Conservation (phyloP, 2,329 filamentous ascomycete genomes). For the Penicillium frequentans region DNA sequence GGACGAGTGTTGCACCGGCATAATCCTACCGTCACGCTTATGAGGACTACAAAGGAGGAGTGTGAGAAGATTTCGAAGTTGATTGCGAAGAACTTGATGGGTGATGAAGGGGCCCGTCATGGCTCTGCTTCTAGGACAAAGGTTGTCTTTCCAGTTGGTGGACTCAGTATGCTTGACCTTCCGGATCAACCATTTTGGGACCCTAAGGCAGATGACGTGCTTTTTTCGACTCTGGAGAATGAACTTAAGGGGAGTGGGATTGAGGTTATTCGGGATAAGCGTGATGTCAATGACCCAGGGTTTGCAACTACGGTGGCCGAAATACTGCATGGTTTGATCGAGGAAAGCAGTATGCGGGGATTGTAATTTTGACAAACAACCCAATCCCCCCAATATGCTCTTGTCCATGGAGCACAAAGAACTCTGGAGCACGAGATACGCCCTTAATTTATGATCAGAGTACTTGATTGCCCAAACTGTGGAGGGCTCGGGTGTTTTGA, state of each 20-base stretch:
- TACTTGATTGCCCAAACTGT: neutral
- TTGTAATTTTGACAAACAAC: conserved; percentile 32
- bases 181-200: conserved; percentile 57
- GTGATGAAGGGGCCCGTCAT: conserved; percentile 25
- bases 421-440: too few species aligned
- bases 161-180: conserved; percentile 62
- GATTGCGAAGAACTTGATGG: conserved; percentile 55
- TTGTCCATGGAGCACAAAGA: too few species aligned
- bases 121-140: conserved; percentile 40
- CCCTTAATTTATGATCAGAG: too few species aligned
- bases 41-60: conserved; percentile 63
- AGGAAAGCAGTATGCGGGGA: conserved; percentile 13
- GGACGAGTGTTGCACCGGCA: conserved; percentile 57
- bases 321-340: conserved; percentile 21
- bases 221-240: conserved; percentile 50
- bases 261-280: conserved; percentile 48
- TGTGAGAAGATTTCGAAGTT: conserved; percentile 55
- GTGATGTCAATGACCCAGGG: conserved; percentile 30
- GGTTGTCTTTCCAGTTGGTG: conserved; percentile 61
- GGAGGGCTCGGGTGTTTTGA: too few species aligned
- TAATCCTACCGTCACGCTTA: conserved; percentile 65
- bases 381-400: too few species aligned
- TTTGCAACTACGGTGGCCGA: conserved; percentile 31
- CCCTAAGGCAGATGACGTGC: conserved; percentile 45
- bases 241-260: conserved; percentile 54